Evolutionary conservation across 2,329 filamentous ascomycete species (phyloP).

Genomic region (Dothideomycetidae sp.): DNA sequence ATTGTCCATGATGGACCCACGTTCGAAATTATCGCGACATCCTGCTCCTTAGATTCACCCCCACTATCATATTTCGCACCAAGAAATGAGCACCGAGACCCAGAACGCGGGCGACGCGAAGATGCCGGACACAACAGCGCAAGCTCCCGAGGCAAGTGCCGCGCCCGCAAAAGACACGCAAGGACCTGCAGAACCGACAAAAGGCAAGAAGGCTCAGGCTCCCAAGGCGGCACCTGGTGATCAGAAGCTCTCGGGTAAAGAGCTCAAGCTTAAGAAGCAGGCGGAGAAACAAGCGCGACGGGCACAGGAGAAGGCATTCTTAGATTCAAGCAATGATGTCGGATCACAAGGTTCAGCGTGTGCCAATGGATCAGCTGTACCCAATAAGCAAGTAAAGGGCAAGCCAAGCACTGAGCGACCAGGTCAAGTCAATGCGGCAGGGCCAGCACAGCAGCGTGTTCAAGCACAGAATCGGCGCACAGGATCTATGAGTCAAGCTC

Average conservation of each 20-base stretch:
- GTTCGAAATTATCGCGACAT: too few species aligned
- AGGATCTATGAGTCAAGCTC: constrained; percentile 14
- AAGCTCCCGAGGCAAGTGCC: too few species aligned
- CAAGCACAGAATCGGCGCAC: constrained; percentile 13
- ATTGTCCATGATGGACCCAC: too few species aligned
- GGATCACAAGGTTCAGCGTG: too few species aligned
- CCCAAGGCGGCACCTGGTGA: constrained; percentile 10
- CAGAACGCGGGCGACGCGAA: too few species aligned
- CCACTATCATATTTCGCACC: too few species aligned
- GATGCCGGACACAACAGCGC: too few species aligned
- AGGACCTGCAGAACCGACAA: constrained; percentile 9
- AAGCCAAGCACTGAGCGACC: constrained; percentile 18
- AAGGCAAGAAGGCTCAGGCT: constrained; percentile 9
- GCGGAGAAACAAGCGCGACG: constrained; percentile 82
- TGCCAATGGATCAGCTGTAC: not conserved
- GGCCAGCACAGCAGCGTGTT: constrained; percentile 18
- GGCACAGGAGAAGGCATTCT: constrained; percentile 34
- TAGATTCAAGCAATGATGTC: too few species aligned
- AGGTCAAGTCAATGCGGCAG: constrained; percentile 20
- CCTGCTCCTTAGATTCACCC: too few species aligned
- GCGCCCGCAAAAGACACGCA: not conserved
- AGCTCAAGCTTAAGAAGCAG: constrained; percentile 78
- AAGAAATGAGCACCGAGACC: too few species aligned
- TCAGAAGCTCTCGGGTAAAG: constrained; percentile 53
- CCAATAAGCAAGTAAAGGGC: constrained; percentile 17